phyloP scores from a whole-genome alignment of 129 eudicot species.

The Sambucus nigra region DNA sequence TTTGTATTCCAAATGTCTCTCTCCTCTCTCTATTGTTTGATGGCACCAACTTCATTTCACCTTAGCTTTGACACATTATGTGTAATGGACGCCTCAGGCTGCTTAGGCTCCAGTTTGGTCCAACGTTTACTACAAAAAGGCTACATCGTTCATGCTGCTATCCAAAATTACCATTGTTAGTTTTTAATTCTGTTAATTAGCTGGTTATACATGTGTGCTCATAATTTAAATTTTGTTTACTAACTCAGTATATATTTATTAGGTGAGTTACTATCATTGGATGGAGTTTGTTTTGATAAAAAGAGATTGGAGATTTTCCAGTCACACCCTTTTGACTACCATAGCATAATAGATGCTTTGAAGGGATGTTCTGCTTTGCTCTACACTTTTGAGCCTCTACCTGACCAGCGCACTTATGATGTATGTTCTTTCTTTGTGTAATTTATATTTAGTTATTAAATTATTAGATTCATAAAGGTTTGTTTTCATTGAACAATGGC shows the following conservation, averaged over 20 bases:
- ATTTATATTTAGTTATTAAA: no score
- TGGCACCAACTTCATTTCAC: conserved; percentile 19
- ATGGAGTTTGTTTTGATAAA: conserved; percentile 8
- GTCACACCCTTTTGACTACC: conserved; percentile 29
- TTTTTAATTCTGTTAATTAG: neutral
- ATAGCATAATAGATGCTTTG: conserved; percentile 34
- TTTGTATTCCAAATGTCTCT: neutral
- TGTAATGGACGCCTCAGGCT: conserved; percentile 33
- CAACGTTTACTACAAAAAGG: conserved; percentile 22
- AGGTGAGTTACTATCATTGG: conserved; percentile 10
- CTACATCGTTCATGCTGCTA: conserved; percentile 34
- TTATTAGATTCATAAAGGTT: no score
- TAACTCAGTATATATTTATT: no score
- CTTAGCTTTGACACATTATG: conserved; percentile 17
- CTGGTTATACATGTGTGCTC: no score
- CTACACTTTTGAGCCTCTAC: conserved; percentile 32
- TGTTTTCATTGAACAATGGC: no score
- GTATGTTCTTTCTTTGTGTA: conserved; percentile 9
- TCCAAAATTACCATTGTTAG: conserved; percentile 7
- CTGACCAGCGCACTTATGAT: conserved; percentile 22
- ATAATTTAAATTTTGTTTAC: no score
- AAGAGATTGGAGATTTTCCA: conserved; percentile 26
- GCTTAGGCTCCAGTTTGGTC: conserved; percentile 21
- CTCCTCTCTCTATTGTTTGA: neutral
- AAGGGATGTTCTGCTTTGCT: conserved; percentile 29